Evolutionary conservation across 2,329 filamentous ascomycete genomes (phyloP).

Genomic region (Diaporthe aspalathi): DNA sequence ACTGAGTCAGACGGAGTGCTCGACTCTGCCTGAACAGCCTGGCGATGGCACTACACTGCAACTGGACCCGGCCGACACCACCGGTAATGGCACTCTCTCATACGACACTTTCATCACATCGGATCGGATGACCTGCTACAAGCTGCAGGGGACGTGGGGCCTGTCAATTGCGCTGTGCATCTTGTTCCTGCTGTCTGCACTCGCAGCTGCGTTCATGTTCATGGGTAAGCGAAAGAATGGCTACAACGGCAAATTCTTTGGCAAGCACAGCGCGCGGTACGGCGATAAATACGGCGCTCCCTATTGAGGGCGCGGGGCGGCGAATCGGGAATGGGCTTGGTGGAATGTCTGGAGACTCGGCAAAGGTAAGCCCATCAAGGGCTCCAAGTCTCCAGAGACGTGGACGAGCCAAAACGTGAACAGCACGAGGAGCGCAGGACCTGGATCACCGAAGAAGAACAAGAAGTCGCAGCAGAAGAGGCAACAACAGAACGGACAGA

Average conservation of each 20-base stretch:
- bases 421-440: conserved; percentile 22
- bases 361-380: conserved; percentile 21
- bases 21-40: conserved; percentile 53
- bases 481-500: conserved; percentile 31
- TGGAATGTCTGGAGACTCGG: conserved; percentile 34
- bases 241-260: conserved; percentile 2
- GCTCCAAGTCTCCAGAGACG: conserved; percentile 31
- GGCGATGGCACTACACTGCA: conserved; percentile 13
- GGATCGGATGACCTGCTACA: conserved; percentile 75
- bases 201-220: conserved; percentile 72
- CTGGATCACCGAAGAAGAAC: conserved; percentile 29
- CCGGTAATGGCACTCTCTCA: conserved; percentile 51
- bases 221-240: conserved; percentile 59
- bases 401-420: conserved; percentile 25
- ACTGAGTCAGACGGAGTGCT: conserved; percentile 82
- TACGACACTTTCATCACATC: conserved; percentile 63
- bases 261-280: conserved; percentile 31
- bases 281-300: conserved; percentile 28
- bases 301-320: conserved; percentile 32
- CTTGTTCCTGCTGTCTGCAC: conserved; percentile 72
- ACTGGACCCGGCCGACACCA: conserved; percentile 48
- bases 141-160: conserved; percentile 91
- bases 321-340: conserved; percentile 32
- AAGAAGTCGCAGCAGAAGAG: conserved; percentile 27
- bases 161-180: conserved; percentile 82